A percentile compares a stretch with the other conserved stretches of the same genome.
These are phyloP conservation scores for Ilex paraguariensis DNA, from an alignment of 305 asterid genomes.

Conservation along the genomic window DNA sequence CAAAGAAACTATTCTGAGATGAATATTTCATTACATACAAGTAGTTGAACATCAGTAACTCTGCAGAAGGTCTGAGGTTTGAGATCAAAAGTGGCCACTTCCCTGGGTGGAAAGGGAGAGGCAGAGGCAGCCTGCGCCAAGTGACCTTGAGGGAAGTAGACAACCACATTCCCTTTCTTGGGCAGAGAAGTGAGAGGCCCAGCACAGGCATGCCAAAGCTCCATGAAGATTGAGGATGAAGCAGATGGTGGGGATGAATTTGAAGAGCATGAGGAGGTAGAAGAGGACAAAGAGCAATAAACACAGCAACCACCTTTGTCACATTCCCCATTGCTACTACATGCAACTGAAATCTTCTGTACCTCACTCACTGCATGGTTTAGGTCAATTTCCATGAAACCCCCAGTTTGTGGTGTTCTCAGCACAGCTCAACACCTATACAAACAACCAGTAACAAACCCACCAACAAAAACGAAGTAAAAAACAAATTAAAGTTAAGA, in stretches of 20 bases:
- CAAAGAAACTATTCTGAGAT: too few species aligned
- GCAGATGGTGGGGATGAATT: conserved; percentile 35
- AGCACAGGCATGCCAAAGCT: conserved; percentile 98
- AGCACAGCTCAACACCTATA: conserved; percentile 2
- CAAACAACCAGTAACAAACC: conserved; percentile 21
- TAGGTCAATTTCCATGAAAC: conserved; percentile 79
- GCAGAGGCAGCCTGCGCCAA: conserved; percentile 66
- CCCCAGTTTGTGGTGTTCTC: neutral
- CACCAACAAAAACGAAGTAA: conserved; percentile 16
- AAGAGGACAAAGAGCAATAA: conserved; percentile 42
- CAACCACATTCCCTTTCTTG: conserved; percentile 73
- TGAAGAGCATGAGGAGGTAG: conserved; percentile 70
- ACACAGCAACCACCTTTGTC: conserved; percentile 49
- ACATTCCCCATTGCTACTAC: conserved; percentile 57
- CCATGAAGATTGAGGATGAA: conserved; percentile 50
- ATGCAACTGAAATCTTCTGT: conserved; percentile 30
- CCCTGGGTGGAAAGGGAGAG: conserved; percentile 56
- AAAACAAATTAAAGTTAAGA: conserved; percentile 4
- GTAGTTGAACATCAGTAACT: conserved; percentile 80
- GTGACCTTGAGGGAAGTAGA: conserved; percentile 92
- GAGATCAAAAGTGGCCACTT: conserved; percentile 64
- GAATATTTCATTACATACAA: conserved; percentile 35
- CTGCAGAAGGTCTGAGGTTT: conserved; percentile 89
- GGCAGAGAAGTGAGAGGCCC: conserved; percentile 84
- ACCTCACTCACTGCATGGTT: conserved; percentile 69